phyloP scores from a whole-genome alignment of 164 flowering plant genomes.

The Hamamelis virginiana region DNA sequence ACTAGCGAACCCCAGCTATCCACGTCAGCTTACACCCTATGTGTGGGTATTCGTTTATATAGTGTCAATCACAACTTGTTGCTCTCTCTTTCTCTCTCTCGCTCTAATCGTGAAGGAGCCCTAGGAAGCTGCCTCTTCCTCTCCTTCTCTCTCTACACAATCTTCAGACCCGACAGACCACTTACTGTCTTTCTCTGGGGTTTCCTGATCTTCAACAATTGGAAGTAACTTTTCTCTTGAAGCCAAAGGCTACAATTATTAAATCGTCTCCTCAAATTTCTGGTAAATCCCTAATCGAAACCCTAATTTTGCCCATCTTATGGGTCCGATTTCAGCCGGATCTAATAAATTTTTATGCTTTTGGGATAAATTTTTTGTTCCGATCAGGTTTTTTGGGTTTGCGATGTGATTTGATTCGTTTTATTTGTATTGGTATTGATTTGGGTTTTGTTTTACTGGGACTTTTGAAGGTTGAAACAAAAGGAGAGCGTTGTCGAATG shows the following conservation, averaged over 20 bases:
- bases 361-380: background rate
- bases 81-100: background rate
- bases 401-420: background rate
- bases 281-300: constrained; percentile 13
- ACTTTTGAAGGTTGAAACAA: no score
- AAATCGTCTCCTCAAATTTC: background rate
- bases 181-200: background rate
- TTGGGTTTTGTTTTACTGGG: background rate
- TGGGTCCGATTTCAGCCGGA: background rate
- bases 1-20: background rate
- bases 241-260: background rate
- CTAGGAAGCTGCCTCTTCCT: background rate
- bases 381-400: constrained; percentile 1
- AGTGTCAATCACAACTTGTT: background rate
- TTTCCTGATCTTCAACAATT: background rate
- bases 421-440: background rate
- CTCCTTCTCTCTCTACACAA: background rate
- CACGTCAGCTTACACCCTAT: constrained; percentile 10
- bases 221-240: background rate
- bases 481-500: background rate
- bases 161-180: background rate
- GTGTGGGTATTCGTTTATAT: background rate
- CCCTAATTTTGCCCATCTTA: background rate
- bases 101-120: background rate
- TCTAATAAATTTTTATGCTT: background rate